A percentile compares a stretch with the other conserved stretches of the same genome.
phyloP scores from a whole-genome alignment of 2,329 filamentous ascomycete genomes.

The Phaeosphaeria sp. region DNA sequence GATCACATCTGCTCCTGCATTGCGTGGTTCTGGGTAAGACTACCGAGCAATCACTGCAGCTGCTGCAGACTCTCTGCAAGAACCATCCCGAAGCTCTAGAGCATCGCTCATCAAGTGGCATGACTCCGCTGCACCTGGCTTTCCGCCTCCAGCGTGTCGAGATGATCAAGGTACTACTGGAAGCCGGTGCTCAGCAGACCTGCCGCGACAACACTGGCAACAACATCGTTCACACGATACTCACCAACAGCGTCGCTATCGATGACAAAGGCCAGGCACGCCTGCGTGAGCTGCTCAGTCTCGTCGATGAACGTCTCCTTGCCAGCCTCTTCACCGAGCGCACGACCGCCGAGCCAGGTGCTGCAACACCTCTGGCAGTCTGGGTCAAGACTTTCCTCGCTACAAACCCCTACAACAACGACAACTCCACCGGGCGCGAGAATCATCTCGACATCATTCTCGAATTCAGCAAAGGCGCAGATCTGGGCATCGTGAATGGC shows the following conservation, averaged over 20 bases:
- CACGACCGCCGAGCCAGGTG: conserved; percentile 56
- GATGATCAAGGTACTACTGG: conserved; percentile 67
- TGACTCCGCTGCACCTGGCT: conserved; percentile 74
- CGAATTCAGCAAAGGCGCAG: conserved; percentile 52
- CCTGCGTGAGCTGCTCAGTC: conserved; percentile 56
- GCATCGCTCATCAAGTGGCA: conserved; percentile 61
- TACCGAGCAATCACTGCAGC: conserved; percentile 53
- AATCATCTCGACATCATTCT: conserved; percentile 34
- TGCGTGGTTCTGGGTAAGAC: conserved; percentile 55
- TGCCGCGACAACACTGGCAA: conserved; percentile 65
- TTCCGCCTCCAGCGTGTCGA: conserved; percentile 63
- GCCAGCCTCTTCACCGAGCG: conserved; percentile 66
- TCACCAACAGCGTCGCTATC: conserved; percentile 20
- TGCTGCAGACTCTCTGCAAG: conserved; percentile 72
- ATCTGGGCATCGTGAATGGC: conserved; percentile 66
- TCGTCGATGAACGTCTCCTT: conserved; percentile 66
- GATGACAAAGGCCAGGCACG: conserved; percentile 42
- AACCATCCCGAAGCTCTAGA: conserved; percentile 69
- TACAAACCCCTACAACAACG: not conserved
- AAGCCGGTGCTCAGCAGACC: conserved; percentile 73
- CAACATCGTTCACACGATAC: conserved; percentile 72
- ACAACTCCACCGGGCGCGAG: not conserved
- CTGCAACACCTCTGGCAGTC: conserved; percentile 68
- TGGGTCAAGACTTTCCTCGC: conserved; percentile 18
- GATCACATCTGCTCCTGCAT: conserved; percentile 65